Evolutionary conservation across 768 basidiomycete species (phyloP), one percentile per base, ranked within the genome.

Genomic region (Mycena kentingensis): DNA sequence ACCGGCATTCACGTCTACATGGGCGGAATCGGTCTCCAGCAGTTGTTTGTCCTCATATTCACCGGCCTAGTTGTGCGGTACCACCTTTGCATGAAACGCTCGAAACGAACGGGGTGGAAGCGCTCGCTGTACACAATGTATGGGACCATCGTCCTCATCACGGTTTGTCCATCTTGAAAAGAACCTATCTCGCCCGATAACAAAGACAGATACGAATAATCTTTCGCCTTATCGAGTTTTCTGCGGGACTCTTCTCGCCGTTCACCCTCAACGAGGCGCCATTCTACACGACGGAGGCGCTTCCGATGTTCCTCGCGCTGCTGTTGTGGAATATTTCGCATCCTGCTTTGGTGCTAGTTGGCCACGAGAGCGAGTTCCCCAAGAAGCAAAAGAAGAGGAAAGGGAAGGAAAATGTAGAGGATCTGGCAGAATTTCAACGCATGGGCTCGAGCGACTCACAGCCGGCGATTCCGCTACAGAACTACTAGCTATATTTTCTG

Each of bases 11-110:
- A 62, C 43, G 47, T 62, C 46, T 62, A 64, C 50, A 60, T 60
- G 58, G 63, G 47, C 32, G 63, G 63, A 27, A 55, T 64, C 28
- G 61, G 61, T 35, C 19, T 64, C 22, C 63, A 64, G 29, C 41
- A 64, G 45, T 60, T 56, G 39, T 64, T 64, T 52, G 56, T 64
- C 47, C 35, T 62, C 27, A 21, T 57, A 31, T 60, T 64, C 49
- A 27, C 57, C 12, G 38, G 39, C 19, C 27, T 60, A 12, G 55
- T 58, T 16, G 47, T 53, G 24, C 25, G 27, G 1, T 51, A 47
- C 49, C 58, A 60, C 27, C 18, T 29, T n/a, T 18, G 47, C 15
- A 46, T 58, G 32, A 26, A 24, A 46, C 16, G 18, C 19, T 7
- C 10, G 15, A 13, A 26, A 27, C 34, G 31, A 24, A 3, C 15